These are phyloP conservation scores for Plasmodium sp. DNA, from an alignment of 169 alveolate species.

Conservation along the genomic window DNA sequence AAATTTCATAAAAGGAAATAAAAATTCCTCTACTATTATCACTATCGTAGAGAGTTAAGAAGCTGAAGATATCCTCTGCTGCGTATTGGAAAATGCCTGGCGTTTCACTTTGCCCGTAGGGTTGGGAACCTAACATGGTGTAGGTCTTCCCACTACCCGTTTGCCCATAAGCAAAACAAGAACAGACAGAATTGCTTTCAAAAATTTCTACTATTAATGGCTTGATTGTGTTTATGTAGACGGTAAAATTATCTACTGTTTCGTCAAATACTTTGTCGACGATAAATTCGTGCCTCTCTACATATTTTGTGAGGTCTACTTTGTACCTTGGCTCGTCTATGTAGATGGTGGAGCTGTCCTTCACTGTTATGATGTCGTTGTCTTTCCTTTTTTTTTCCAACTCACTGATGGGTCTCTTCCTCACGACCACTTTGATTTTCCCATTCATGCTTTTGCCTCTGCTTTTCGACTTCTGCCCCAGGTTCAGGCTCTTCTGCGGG, in stretches of 20 bases:
- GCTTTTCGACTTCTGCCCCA: conserved; percentile 42
- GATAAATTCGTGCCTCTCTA: conserved; percentile 92
- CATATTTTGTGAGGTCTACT: conserved; percentile 93
- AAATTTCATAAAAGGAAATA: conserved; percentile 98
- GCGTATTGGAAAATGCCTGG: conserved; percentile 96
- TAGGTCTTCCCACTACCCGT: conserved; percentile 98
- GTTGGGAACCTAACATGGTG: conserved; percentile 97
- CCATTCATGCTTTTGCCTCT: conserved; percentile 48
- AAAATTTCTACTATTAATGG: conserved; percentile 96
- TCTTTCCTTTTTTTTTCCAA: conserved; percentile 93
- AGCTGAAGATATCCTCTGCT: conserved; percentile 92
- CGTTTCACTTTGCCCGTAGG: conserved; percentile 77
- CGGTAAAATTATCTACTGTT: conserved; percentile 88
- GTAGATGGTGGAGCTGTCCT: conserved; percentile 80
- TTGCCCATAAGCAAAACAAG: conserved; percentile 98
- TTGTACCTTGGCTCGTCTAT: conserved; percentile 81
- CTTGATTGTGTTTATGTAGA: conserved; percentile 90
- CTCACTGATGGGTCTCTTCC: conserved; percentile 95
- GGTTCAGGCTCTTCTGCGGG: conserved; percentile 51
- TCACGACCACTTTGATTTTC: conserved; percentile 92
- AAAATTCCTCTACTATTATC: conserved; percentile 81
- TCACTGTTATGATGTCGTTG: conserved; percentile 92
- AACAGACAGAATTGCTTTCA: conserved; percentile 92
- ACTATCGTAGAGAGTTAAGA: conserved; percentile 83
- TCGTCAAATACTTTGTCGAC: conserved; percentile 93